Evolutionary conservation across 2,329 filamentous ascomycete species (phyloP).

Genomic region (Akanthomyces dipterigenus): DNA sequence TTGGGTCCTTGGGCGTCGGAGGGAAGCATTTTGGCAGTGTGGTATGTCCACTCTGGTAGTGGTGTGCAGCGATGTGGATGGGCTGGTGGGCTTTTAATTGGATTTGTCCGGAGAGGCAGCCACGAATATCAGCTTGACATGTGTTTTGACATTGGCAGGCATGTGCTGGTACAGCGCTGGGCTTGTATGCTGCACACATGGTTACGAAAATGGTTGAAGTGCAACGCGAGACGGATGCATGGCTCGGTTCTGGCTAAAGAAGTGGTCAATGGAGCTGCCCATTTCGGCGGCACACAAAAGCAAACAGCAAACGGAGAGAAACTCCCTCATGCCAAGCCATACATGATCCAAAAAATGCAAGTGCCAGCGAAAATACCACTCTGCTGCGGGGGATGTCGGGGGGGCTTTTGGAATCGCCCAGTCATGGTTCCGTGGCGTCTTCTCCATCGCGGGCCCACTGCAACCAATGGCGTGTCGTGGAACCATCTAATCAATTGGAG

Average conservation of each 20-base stretch:
- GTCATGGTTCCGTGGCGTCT: not conserved
- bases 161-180: too few relatives aligned
- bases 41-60: not conserved
- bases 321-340: conserved; percentile 1
- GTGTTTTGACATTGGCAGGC: not conserved
- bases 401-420: not conserved
- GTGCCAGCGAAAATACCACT: not conserved
- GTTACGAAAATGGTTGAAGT: too few relatives aligned
- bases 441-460: not conserved
- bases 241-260: not conserved
- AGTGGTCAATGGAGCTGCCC: not conserved
- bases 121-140: not conserved
- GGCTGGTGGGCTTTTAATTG: not conserved
- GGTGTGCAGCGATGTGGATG: not conserved
- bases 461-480: conserved; percentile 3
- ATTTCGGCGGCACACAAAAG: not conserved
- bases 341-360: not conserved
- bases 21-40: not conserved
- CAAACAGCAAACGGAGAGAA: not conserved
- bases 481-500: conserved; percentile 15
- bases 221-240: not conserved
- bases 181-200: too few relatives aligned
- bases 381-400: not conserved
- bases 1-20: not conserved
- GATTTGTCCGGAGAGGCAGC: not conserved